A percentile compares a stretch with the other conserved stretches of the same genome.
Evolutionary conservation across 208 protist species (phyloP).

Genomic region (Leishmania tarentolae): DNA sequence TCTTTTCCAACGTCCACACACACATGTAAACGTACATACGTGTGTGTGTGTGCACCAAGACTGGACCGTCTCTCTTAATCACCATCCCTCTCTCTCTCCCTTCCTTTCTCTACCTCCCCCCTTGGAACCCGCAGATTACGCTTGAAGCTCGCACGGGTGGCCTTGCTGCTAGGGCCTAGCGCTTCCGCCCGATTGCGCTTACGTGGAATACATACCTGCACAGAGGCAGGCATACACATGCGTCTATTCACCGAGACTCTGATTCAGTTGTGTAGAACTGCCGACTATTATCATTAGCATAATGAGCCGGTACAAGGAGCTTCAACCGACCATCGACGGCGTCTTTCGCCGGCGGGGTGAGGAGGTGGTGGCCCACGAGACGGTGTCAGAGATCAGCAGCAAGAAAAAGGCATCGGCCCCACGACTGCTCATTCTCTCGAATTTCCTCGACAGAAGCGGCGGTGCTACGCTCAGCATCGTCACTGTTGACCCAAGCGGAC

Average conservation of each 20-base stretch:
- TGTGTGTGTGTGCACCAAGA: background rate
- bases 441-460: constrained; percentile 37
- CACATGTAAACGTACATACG: background rate
- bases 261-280: background rate
- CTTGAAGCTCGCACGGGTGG: background rate
- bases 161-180: background rate
- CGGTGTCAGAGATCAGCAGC: constrained; percentile 63
- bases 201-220: background rate
- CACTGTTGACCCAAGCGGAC: constrained; percentile 26
- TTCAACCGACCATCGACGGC: constrained; percentile 55
- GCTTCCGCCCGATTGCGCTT: background rate
- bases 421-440: constrained; percentile 60
- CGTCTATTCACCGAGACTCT: background rate
- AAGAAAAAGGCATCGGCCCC: constrained; percentile 47
- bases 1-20: background rate
- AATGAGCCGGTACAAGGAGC: constrained; percentile 55
- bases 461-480: constrained; percentile 47
- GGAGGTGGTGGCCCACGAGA: constrained; percentile 76
- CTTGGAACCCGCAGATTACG: background rate
- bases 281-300: background rate
- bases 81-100: background rate
- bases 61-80: background rate
- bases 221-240: background rate
- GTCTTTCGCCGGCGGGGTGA: constrained; percentile 77
- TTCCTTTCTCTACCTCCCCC: background rate